Conservation (phyloP, 345 rosid species). For the Melaleuca quinquenervia region DNA sequence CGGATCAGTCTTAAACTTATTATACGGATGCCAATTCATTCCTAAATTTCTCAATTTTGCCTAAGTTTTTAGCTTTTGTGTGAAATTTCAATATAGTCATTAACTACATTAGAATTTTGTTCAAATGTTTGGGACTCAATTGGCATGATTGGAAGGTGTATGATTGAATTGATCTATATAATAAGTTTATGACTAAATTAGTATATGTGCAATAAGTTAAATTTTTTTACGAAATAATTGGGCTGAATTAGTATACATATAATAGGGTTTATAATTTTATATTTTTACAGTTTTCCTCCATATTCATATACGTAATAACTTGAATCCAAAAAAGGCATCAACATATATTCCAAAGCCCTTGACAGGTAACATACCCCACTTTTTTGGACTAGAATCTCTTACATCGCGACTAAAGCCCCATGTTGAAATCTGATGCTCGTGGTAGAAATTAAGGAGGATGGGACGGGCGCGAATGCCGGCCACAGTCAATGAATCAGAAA, state of each 20-base stretch:
- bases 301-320: neutral
- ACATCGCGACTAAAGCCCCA: neutral
- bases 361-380: neutral
- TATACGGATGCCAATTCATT: neutral
- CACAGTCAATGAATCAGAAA: neutral
- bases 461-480: neutral
- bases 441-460: neutral
- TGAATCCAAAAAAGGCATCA: neutral
- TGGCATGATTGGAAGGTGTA: too few species aligned
- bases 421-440: neutral
- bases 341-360: neutral
- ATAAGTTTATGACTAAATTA: too few species aligned
- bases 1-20: fast-evolving
- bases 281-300: neutral
- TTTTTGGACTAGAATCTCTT: neutral
- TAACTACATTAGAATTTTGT: too few species aligned
- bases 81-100: fast-evolving
- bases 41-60: neutral
- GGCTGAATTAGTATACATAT: neutral
- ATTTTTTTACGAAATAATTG: too few species aligned
- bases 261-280: neutral
- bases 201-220: too few species aligned
- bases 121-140: too few species aligned
- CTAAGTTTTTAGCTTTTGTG: fast-evolving
- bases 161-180: too few species aligned